These are phyloP conservation scores for Angophora floribunda DNA, from an alignment of 345 rosid species.

Conservation along the genomic window DNA sequence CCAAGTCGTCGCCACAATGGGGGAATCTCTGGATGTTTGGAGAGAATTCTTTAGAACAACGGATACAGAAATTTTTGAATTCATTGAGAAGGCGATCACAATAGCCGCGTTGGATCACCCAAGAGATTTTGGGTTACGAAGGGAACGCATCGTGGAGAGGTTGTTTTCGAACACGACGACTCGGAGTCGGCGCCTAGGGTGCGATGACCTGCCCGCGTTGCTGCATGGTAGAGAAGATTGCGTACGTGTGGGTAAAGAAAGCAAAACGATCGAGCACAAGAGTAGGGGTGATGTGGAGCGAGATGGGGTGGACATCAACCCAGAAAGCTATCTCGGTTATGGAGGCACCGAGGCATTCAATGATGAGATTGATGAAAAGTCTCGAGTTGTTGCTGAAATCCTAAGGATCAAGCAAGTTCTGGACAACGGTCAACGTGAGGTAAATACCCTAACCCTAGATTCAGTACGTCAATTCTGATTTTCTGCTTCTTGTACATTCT, in stretches of 20 bases:
- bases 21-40: conserved; percentile 38
- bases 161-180: conserved; percentile 3
- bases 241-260: conserved; percentile 34
- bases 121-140: conserved; percentile 30
- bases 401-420: conserved; percentile 35
- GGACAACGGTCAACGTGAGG: neutral
- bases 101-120: conserved; percentile 71
- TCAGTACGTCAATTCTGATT: too few species aligned
- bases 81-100: conserved; percentile 58
- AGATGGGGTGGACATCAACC: conserved; percentile 26
- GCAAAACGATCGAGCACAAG: conserved; percentile 29
- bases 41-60: conserved; percentile 58
- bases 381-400: conserved; percentile 49
- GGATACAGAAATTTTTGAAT: conserved; percentile 47
- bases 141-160: conserved; percentile 61
- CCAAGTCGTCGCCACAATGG: neutral
- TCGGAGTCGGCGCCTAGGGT: neutral
- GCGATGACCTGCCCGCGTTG: neutral
- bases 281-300: conserved; percentile 11
- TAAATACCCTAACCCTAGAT: neutral
- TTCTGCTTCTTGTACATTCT: too few species aligned
- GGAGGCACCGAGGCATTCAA: conserved; percentile 75
- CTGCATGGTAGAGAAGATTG: neutral
- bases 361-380: conserved; percentile 63
- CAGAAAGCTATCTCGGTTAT: conserved; percentile 9